phyloP scores from a whole-genome alignment of 2,329 filamentous ascomycete genomes.

The Beauveria scarabaeidicola region DNA sequence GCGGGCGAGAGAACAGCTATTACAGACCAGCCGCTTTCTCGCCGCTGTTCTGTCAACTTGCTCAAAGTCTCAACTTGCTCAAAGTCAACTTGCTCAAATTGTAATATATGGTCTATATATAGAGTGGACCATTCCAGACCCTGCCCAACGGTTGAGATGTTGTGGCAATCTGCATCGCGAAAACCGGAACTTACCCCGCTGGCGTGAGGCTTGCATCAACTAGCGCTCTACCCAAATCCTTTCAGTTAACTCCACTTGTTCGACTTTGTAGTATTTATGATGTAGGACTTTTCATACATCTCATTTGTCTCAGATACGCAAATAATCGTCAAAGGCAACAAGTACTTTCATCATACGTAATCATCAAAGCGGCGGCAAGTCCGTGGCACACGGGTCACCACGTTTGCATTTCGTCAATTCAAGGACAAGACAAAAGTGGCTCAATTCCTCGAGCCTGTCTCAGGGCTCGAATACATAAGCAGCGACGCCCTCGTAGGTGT shows the following conservation, averaged over 20 bases:
- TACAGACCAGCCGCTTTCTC: neutral
- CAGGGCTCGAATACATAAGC: neutral
- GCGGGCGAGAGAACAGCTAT: neutral
- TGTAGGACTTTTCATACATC: neutral
- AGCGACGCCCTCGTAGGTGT: slow-evolving; percentile 6
- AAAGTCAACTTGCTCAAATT: neutral
- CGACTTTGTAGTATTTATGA: neutral
- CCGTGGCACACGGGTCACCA: neutral
- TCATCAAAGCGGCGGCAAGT: neutral
- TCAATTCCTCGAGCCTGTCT: neutral
- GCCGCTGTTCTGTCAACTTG: too few species aligned
- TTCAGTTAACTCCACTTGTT: neutral
- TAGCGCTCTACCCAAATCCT: neutral
- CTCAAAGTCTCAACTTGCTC: neutral
- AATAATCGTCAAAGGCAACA: neutral
- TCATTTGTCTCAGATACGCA: neutral
- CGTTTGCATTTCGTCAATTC: neutral
- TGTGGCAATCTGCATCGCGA: neutral
- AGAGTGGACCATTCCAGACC: neutral
- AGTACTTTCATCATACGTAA: neutral
- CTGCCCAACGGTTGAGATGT: neutral
- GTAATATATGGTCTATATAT: neutral
- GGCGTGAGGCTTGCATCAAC: neutral
- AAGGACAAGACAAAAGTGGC: neutral
- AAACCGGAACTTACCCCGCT: neutral